Percentiles rank a stretch among this genome's conserved stretches.
Evolutionary conservation across 2,329 filamentous ascomycete species (phyloP).

Genomic region (Cercospora berteroae): DNA sequence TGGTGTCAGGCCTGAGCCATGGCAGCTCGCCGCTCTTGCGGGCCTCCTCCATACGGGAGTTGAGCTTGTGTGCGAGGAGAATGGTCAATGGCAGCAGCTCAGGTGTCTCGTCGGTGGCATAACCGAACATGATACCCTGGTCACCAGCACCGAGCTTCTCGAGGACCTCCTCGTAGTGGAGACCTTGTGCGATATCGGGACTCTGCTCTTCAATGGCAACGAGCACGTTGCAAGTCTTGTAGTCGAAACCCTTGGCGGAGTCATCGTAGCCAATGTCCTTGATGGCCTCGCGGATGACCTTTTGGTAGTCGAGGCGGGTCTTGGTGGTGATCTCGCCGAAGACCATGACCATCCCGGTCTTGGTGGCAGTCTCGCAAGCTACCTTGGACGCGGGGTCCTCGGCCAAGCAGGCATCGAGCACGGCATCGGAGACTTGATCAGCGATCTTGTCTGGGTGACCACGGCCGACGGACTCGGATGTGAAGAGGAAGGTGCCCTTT

Average conservation of each 20-base stretch:
- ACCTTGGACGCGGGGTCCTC: conserved; percentile 97
- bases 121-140: conserved; percentile 99
- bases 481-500: conserved; percentile 42
- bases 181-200: conserved; percentile 96
- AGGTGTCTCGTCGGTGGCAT: conserved; percentile 98
- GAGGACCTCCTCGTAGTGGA: conserved; percentile 95
- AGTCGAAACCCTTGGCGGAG: conserved; percentile 97
- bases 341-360: conserved; percentile 99
- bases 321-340: conserved; percentile 99
- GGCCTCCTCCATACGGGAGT: conserved; percentile 87
- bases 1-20: conserved; percentile 97
- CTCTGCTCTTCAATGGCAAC: conserved; percentile 99
- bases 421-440: conserved; percentile 96
- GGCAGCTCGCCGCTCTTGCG: conserved; percentile 82
- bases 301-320: conserved; percentile 94
- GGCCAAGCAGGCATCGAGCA: conserved; percentile 94
- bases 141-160: conserved; percentile 98
- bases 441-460: conserved; percentile 40
- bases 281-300: conserved; percentile 89
- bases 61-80: conserved; percentile 93
- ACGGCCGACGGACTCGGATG: conserved; percentile 52
- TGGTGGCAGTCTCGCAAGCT: conserved; percentile 98
- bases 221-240: conserved; percentile 99
- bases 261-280: conserved; percentile 99
- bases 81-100: conserved; percentile 95